These are phyloP conservation scores for Puccinellia tenuiflora DNA, from an alignment of 176 grass and related monocot genomes.

Conservation along the genomic window DNA sequence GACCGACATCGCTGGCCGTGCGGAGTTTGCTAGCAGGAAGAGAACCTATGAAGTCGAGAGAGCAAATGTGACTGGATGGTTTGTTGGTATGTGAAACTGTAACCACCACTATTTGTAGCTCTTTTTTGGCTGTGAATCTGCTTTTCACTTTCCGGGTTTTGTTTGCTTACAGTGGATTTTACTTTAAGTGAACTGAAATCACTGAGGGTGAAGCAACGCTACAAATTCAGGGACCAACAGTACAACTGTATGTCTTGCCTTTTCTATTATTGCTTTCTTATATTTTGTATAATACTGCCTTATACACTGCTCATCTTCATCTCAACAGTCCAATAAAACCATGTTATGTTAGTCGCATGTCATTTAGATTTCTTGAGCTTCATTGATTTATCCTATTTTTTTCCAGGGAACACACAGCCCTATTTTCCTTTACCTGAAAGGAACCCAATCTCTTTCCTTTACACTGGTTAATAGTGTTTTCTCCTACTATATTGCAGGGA, in stretches of 20 bases:
- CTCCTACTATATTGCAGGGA: conserved; percentile 36
- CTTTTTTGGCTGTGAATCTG: not conserved
- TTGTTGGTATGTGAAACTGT: conserved; percentile 38
- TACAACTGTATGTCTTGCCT: conserved; percentile 53
- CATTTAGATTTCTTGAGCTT: not conserved
- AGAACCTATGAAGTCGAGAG: conserved; percentile 72
- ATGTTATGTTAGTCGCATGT: no score
- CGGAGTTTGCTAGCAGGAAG: conserved; percentile 52
- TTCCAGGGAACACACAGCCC: not conserved
- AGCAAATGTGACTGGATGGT: conserved; percentile 50
- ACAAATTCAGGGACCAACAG: conserved; percentile 56
- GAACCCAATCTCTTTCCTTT: not conserved
- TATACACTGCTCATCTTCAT: not conserved
- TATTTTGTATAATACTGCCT: not conserved
- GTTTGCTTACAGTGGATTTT: conserved; percentile 61
- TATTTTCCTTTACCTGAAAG: not conserved
- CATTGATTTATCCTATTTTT: not conserved
- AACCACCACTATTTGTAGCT: not conserved
- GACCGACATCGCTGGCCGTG: conserved; percentile 37
- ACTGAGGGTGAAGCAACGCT: conserved; percentile 67
- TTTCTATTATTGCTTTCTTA: not conserved
- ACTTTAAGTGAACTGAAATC: conserved; percentile 67
- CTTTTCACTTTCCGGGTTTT: conserved; percentile 4
- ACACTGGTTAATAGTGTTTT: not conserved
- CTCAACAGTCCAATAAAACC: not conserved